phyloP scores from a whole-genome alignment of 306 rosid species.

The Geum urbanum region DNA sequence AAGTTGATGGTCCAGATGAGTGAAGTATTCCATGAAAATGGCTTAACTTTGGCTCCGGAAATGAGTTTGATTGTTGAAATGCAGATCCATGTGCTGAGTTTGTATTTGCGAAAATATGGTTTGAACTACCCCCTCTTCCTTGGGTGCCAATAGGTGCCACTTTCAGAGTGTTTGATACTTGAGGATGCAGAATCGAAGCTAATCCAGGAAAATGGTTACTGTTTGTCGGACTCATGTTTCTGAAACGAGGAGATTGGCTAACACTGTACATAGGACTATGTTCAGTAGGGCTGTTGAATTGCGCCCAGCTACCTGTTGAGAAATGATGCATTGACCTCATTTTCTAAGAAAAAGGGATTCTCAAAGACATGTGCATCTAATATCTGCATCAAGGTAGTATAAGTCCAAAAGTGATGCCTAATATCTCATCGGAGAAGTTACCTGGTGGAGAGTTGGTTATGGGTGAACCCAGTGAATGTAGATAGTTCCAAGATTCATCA shows the following conservation, averaged over 20 bases:
- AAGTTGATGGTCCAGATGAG: conserved; percentile 53
- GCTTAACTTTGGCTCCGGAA: conserved; percentile 56
- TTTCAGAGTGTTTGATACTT: conserved; percentile 52
- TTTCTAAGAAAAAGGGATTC: conserved; percentile 9
- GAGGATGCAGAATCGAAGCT: conserved; percentile 72
- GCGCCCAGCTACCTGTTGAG: conserved; percentile 71
- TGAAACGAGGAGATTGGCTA: conserved; percentile 62
- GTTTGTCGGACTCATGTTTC: conserved; percentile 51
- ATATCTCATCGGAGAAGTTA: conserved; percentile 25
- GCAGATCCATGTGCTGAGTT: conserved; percentile 50
- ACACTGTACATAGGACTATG: conserved; percentile 51
- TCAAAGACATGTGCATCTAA: not conserved
- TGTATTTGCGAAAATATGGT: conserved; percentile 42
- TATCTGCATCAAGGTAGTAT: conserved; percentile 7
- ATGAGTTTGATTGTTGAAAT: conserved; percentile 62
- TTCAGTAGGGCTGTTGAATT: conserved; percentile 68
- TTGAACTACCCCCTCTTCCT: conserved; percentile 46
- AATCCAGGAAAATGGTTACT: conserved; percentile 68
- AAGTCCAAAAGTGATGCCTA: conserved; percentile 7
- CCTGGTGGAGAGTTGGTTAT: conserved; percentile 87
- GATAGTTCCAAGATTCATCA: conserved; percentile 62
- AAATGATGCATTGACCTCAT: conserved; percentile 12
- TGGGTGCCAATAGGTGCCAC: conserved; percentile 78
- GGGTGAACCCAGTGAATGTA: conserved; percentile 75
- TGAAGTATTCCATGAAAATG: conserved; percentile 49